Percentiles rank a stretch among this genome's conserved stretches.
Evolutionary conservation across 1,284 basidiomycete species (phyloP).

Genomic region (Athelia psychrophila): DNA sequence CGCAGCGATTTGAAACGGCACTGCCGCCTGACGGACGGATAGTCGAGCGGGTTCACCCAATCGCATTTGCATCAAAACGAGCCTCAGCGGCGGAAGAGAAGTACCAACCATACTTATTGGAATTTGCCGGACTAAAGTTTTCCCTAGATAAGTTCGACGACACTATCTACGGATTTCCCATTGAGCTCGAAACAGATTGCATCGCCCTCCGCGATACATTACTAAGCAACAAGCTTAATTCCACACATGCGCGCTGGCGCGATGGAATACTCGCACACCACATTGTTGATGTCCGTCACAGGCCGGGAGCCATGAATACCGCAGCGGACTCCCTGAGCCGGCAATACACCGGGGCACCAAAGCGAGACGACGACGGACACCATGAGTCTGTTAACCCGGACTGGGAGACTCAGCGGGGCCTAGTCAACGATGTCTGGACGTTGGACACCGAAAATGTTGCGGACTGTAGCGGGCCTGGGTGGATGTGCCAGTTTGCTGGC

Average conservation of each 20-base stretch:
- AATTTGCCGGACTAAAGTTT: conserved; percentile 1
- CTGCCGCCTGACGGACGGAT: too few species aligned
- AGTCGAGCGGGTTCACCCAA: background rate
- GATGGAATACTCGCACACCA: conserved; percentile 22
- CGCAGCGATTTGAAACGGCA: background rate
- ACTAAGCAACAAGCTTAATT: conserved; percentile 15
- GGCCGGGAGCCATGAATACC: conserved; percentile 18
- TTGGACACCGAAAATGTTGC: background rate
- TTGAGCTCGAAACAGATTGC: conserved; percentile 1
- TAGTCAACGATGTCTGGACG: conserved; percentile 27
- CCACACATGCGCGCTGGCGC: conserved; percentile 25
- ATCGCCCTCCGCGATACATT: background rate
- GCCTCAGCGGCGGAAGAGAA: background rate
- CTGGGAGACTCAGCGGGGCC: conserved; percentile 24
- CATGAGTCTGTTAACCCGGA: conserved; percentile 28
- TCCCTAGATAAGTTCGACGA: background rate
- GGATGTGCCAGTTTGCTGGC: too few species aligned
- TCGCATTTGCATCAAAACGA: background rate
- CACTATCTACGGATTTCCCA: background rate
- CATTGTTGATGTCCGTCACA: conserved; percentile 24
- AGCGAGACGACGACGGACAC: conserved; percentile 22
- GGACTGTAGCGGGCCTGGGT: too few species aligned
- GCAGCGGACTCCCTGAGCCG: conserved; percentile 24
- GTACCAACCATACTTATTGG: background rate
- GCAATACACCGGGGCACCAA: conserved; percentile 9